phyloP scores from a whole-genome alignment of 2,329 filamentous ascomycete genomes.

The Bisporella sp. region DNA sequence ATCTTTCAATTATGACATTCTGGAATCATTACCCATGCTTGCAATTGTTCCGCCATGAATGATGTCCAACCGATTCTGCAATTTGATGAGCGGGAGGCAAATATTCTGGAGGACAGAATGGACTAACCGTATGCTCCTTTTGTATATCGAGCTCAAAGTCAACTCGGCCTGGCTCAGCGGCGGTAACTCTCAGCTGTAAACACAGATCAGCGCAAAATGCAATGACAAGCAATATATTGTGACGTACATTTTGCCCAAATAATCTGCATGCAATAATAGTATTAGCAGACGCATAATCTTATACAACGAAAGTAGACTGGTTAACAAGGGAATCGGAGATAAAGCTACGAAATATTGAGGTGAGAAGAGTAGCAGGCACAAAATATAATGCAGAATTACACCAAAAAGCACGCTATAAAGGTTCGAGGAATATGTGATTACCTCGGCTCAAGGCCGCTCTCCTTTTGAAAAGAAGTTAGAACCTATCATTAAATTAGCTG shows the following conservation, averaged over 20 bases:
- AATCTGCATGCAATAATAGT: constrained; percentile 13
- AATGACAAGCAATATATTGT: background rate
- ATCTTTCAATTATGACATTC: background rate
- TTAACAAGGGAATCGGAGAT: constrained; percentile 5
- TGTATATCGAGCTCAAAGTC: constrained; percentile 71
- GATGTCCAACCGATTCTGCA: constrained; percentile 66
- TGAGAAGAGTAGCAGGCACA: no score
- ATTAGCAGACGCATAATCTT: no score
- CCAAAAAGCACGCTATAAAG: background rate
- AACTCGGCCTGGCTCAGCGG: constrained; percentile 59
- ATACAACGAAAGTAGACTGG: background rate
- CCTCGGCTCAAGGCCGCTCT: constrained; percentile 86
- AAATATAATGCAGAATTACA: no score
- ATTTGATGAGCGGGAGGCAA: background rate
- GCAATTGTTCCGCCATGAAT: constrained; percentile 76
- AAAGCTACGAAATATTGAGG: no score
- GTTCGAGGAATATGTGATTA: constrained; percentile 32
- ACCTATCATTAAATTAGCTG: constrained; percentile 47
- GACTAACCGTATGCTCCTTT: constrained; percentile 63
- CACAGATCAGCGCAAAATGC: constrained; percentile 2
- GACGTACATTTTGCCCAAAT: constrained; percentile 27
- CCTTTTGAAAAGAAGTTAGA: constrained; percentile 66
- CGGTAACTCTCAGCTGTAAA: constrained; percentile 56
- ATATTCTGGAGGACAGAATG: background rate
- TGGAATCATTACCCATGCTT: constrained; percentile 42